These are phyloP conservation scores for Melampsora abietis-canadensis DNA, from an alignment of 1,284 basidiomycete genomes.

Conservation along the genomic window DNA sequence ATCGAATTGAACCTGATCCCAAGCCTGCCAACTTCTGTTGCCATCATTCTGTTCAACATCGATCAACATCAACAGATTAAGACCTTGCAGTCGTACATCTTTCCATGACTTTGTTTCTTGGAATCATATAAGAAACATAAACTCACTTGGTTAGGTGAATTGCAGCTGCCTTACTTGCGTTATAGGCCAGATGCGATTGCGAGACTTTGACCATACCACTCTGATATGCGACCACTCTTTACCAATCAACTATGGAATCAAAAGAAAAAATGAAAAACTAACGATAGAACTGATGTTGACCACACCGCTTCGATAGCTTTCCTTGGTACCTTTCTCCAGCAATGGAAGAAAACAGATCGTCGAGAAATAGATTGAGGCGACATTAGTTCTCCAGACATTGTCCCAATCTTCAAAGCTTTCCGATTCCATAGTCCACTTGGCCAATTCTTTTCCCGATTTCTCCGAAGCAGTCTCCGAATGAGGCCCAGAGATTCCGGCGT, in stretches of 20 bases:
- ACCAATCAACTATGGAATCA: background rate
- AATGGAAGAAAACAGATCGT: constrained; percentile 38
- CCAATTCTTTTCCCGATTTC: constrained; percentile 5
- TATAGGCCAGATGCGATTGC: constrained; percentile 46
- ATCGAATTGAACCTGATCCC: constrained; percentile 47
- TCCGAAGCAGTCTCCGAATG: constrained; percentile 4
- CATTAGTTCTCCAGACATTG: constrained; percentile 42
- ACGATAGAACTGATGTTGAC: constrained; percentile 42
- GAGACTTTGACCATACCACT: constrained; percentile 39
- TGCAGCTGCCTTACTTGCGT: constrained; percentile 48
- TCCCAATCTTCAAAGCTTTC: constrained; percentile 41
- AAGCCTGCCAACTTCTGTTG: constrained; percentile 20
- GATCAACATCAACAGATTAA: background rate
- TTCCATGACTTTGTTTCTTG: background rate
- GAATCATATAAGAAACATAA: constrained; percentile 45
- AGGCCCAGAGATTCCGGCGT: constrained; percentile 40
- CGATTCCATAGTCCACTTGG: constrained; percentile 13
- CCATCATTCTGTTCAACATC: constrained; percentile 25
- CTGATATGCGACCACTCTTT: background rate
- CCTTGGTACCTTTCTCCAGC: constrained; percentile 10
- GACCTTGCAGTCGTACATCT: constrained; percentile 34
- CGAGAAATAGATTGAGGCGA: constrained; percentile 31
- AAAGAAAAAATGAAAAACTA: background rate
- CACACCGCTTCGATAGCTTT: constrained; percentile 36
- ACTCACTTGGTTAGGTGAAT: constrained; percentile 46